Conservation (phyloP, 768 basidiomycete genomes). For the Dioszegia aurantiaca region DNA sequence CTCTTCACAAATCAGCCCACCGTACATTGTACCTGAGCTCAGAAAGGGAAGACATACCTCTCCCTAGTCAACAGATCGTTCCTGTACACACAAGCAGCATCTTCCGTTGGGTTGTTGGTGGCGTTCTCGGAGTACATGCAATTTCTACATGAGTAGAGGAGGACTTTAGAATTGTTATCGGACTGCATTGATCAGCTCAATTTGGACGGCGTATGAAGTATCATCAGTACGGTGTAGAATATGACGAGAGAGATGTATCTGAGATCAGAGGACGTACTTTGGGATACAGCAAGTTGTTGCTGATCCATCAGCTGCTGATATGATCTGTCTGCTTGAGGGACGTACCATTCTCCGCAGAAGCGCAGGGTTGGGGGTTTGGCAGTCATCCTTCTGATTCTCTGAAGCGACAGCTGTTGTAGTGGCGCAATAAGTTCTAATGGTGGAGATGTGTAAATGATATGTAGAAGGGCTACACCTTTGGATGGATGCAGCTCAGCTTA, state of each 20-base stretch:
- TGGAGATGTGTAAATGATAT: no score
- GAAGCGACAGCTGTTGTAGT: neutral
- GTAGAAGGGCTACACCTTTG: no score
- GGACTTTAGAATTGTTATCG: constrained; percentile 74
- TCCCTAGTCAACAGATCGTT: constrained; percentile 92
- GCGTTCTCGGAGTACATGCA: constrained; percentile 81
- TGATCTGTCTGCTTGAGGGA: neutral
- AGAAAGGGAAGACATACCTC: constrained; percentile 60
- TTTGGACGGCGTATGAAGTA: no score
- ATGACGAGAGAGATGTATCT: no score
- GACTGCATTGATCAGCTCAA: constrained; percentile 58
- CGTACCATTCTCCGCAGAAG: constrained; percentile 77
- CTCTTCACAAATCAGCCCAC: constrained; percentile 57
- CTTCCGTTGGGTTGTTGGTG: constrained; percentile 16
- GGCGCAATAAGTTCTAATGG: no score
- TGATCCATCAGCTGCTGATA: constrained; percentile 19
- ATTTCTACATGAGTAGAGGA: constrained; percentile 89
- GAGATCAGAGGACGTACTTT: constrained; percentile 45
- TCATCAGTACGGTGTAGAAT: no score
- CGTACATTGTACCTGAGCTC: neutral
- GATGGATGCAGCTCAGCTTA: no score
- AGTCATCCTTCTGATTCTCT: neutral
- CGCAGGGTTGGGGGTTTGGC: constrained; percentile 59
- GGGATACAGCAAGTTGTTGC: constrained; percentile 91
- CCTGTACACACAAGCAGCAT: constrained; percentile 74